Evolutionary conservation across 768 basidiomycete genomes (phyloP).

Genomic region (Lanmaoa rubissima): DNA sequence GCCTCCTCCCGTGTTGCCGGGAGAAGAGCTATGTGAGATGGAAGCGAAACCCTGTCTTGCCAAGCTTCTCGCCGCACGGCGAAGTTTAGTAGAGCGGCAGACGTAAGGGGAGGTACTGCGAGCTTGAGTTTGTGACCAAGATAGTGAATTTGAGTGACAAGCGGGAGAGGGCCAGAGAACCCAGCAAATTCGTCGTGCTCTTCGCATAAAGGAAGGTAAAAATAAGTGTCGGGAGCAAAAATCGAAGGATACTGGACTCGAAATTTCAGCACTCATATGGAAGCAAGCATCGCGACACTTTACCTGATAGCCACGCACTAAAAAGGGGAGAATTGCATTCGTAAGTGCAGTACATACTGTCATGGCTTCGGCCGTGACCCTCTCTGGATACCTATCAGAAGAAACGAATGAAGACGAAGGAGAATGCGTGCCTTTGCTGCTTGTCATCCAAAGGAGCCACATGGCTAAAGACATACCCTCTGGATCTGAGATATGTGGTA

Average conservation of each 20-base stretch:
- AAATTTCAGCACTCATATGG: constrained; percentile 4
- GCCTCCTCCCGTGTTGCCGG: constrained; percentile 39
- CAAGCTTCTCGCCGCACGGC: constrained; percentile 37
- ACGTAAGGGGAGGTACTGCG: constrained; percentile 39
- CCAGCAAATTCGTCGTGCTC: constrained; percentile 22
- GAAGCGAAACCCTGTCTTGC: constrained; percentile 31
- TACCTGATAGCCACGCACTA: constrained; percentile 44
- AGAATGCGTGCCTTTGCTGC: constrained; percentile 34
- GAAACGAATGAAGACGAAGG: not conserved
- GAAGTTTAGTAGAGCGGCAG: constrained; percentile 40
- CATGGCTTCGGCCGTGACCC: constrained; percentile 31
- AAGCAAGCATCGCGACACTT: constrained; percentile 1
- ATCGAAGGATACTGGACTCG: constrained; percentile 38
- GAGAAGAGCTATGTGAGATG: constrained; percentile 19
- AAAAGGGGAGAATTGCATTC: constrained; percentile 37
- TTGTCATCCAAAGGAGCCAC: constrained; percentile 50
- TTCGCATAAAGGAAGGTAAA: constrained; percentile 39
- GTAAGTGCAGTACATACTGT: constrained; percentile 27
- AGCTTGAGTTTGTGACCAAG: constrained; percentile 41
- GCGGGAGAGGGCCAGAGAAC: constrained; percentile 35
- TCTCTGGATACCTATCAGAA: constrained; percentile 30
- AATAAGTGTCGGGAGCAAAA: constrained; percentile 45
- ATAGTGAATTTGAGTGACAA: constrained; percentile 36
- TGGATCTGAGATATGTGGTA: constrained; percentile 30
- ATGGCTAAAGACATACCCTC: constrained; percentile 39